A percentile compares a stretch with the other conserved stretches of the same genome.
Conservation (phyloP, 495 filamentous ascomycete genomes). For the Neurospora sublineolata region DNA sequence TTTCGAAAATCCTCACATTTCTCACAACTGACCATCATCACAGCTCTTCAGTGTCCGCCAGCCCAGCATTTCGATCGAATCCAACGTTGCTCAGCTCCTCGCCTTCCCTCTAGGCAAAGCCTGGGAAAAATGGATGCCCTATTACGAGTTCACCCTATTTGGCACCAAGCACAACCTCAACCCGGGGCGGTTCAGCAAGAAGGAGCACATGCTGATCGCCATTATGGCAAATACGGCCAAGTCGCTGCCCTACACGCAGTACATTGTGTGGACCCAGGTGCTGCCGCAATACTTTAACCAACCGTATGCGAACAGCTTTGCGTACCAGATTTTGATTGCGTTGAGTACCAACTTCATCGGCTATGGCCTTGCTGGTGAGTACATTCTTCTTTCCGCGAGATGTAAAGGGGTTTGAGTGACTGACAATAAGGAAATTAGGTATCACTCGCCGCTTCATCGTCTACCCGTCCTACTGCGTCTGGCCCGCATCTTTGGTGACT, state of each 20-base stretch:
- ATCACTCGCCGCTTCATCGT: constrained; percentile 41
- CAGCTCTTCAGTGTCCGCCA: constrained; percentile 29
- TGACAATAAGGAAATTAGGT: not conserved
- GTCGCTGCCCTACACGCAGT: constrained; percentile 28
- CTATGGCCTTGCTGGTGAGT: constrained; percentile 41
- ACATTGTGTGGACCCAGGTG: constrained; percentile 35
- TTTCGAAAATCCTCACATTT: not conserved
- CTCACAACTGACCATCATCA: not conserved
- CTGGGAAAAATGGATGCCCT: constrained; percentile 22
- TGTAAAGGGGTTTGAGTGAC: not conserved
- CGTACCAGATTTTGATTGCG: constrained; percentile 33
- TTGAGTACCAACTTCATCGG: constrained; percentile 40
- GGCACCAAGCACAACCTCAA: constrained; percentile 31
- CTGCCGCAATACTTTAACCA: constrained; percentile 33
- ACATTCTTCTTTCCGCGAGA: not conserved
- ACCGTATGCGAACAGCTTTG: constrained; percentile 22
- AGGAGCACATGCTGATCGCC: constrained; percentile 43
- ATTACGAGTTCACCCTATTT: constrained; percentile 27
- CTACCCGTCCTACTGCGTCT: constrained; percentile 33
- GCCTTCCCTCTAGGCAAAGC: constrained; percentile 30
- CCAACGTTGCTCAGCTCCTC: constrained; percentile 28
- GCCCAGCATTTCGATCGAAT: constrained; percentile 24
- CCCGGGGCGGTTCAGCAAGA: constrained; percentile 39
- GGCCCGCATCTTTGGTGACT: constrained; percentile 32
- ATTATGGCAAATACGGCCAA: constrained; percentile 32